Conservation (phyloP, 2,329 filamentous ascomycete genomes). For the Fusarium nurragi region DNA sequence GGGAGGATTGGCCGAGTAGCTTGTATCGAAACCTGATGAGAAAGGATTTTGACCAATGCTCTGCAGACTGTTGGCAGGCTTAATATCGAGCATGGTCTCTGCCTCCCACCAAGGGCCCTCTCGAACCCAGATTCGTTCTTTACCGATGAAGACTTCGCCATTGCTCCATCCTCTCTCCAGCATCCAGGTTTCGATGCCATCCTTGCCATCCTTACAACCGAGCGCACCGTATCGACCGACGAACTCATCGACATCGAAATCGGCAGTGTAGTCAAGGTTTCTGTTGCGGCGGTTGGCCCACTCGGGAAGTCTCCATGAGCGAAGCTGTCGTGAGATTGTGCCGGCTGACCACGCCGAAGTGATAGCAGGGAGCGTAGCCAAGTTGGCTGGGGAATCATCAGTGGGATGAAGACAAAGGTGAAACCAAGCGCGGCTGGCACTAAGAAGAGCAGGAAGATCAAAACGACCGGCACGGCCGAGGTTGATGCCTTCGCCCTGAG, state of each 20-base stretch:
- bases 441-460: conserved; percentile 77
- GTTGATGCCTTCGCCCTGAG: conserved; percentile 79
- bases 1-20: conserved; percentile 75
- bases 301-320: conserved; percentile 91
- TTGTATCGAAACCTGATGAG: conserved; percentile 67
- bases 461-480: conserved; percentile 82
- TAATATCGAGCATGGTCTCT: conserved; percentile 93
- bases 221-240: conserved; percentile 81
- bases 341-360: conserved; percentile 94
- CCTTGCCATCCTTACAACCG: conserved; percentile 88
- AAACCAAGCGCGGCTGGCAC: conserved; percentile 92
- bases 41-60: conserved; percentile 59
- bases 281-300: conserved; percentile 96
- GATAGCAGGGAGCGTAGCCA: conserved; percentile 76
- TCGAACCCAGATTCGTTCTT: conserved; percentile 94
- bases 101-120: conserved; percentile 98
- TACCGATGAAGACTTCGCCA: conserved; percentile 90
- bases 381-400: conserved; percentile 79
- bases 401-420: conserved; percentile 92
- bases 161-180: conserved; percentile 98
- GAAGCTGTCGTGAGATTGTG: conserved; percentile 89
- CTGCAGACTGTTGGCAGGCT: conserved; percentile 65
- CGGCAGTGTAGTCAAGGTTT: conserved; percentile 92
- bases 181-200: conserved; percentile 94
- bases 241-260: conserved; percentile 96